Evolutionary conservation across 495 filamentous ascomycete genomes (phyloP).

Genomic region (Xylaria palmicola): DNA sequence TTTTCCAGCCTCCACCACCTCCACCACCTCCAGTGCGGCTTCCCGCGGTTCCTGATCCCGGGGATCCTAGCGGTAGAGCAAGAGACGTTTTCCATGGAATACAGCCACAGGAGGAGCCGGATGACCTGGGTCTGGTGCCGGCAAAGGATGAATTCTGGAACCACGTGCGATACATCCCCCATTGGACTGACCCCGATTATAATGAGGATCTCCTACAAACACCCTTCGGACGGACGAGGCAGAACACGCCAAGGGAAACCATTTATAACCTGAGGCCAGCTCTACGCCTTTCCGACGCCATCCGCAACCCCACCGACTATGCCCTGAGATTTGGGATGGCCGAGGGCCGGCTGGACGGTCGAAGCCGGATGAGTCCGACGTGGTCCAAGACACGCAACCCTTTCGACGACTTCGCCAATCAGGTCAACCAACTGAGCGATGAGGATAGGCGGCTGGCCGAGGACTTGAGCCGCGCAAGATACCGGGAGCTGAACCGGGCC

Average conservation of each 20-base stretch:
- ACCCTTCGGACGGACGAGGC: background rate
- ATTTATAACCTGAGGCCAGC: conserved; percentile 28
- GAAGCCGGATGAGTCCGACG: conserved; percentile 36
- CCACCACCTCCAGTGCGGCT: background rate
- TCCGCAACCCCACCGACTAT: conserved; percentile 30
- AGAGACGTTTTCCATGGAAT: background rate
- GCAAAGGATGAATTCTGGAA: conserved; percentile 18
- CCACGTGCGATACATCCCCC: conserved; percentile 26
- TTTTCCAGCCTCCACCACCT: background rate
- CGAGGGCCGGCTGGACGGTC: conserved; percentile 25
- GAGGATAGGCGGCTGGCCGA: background rate
- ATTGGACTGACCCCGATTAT: conserved; percentile 30
- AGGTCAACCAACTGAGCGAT: conserved; percentile 16
- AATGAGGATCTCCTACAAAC: background rate
- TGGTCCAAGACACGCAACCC: conserved; percentile 24
- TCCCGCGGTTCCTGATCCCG: background rate
- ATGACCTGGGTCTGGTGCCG: background rate
- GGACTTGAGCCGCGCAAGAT: background rate
- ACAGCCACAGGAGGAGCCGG: background rate
- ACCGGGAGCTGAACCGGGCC: background rate
- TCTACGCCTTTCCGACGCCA: conserved; percentile 20
- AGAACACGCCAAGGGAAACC: conserved; percentile 16
- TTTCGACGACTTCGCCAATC: conserved; percentile 16
- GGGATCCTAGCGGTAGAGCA: background rate
- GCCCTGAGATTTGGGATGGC: conserved; percentile 36